phyloP scores from a whole-genome alignment of 495 filamentous ascomycete species.

The Filosporella fistucella region DNA sequence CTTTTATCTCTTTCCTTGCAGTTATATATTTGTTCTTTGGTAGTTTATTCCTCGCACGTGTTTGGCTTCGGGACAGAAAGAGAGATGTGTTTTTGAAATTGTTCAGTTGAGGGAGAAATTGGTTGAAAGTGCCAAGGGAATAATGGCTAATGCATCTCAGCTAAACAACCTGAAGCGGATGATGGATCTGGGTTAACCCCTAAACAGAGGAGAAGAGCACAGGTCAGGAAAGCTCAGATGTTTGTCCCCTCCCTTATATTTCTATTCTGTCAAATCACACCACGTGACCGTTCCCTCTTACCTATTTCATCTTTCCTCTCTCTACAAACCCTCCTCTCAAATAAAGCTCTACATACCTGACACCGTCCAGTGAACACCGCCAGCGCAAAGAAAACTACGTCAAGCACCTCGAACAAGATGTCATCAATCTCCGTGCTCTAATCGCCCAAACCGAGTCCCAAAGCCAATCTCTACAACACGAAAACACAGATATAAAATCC shows the following conservation, averaged over 20 bases:
- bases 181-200: constrained; percentile 19
- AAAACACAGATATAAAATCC: constrained; percentile 33
- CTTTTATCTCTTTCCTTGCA: too few relatives aligned
- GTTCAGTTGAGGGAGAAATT: too few relatives aligned
- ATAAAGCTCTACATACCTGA: constrained; percentile 9
- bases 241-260: constrained; percentile 2
- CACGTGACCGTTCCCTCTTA: background rate
- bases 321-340: too few relatives aligned
- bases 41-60: too few relatives aligned
- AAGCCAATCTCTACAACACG: constrained; percentile 21
- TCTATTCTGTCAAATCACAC: background rate
- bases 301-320: background rate
- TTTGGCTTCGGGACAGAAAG: too few relatives aligned
- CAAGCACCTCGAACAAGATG: constrained; percentile 43
- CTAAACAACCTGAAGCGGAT: background rate
- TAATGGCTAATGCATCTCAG: too few relatives aligned
- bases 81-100: too few relatives aligned
- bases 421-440: constrained; percentile 36
- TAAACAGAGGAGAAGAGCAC: constrained; percentile 36
- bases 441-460: constrained; percentile 32
- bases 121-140: too few relatives aligned
- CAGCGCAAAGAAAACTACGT: constrained; percentile 48
- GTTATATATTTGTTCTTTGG: too few relatives aligned
- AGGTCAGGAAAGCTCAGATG: constrained; percentile 46
- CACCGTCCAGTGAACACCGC: constrained; percentile 33